Base-by-base conservation (phyloP, 108 stramenopile species). In the Cyclotella sp. region DNA sequence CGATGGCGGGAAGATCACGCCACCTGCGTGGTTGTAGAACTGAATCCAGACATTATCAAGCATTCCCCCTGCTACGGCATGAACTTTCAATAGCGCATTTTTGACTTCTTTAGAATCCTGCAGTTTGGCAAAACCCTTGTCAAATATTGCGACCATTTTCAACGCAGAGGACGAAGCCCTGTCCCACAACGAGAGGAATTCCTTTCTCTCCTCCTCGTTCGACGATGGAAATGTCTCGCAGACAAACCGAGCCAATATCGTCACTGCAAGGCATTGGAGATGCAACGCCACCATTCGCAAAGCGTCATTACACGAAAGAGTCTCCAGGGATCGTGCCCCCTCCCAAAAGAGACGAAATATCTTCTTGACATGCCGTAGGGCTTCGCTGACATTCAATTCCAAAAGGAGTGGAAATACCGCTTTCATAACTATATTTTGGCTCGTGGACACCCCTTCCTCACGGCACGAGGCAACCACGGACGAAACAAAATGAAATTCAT, bases 301-400 rank as follows among this genome's bases (percentile, higher is more conserved):
- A 7, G 61, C n/a, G 46, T 71, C 63, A 15, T 66, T 58, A 26
- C 61, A 28, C 47, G 41, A 58, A 57, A 63, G 40, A 16, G 42
- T 49, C 53, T 77, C 69, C 4, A 70, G 42, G 27, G 46, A 70
- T 21, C 61, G 42, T 16, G 68, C 79, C 27, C 79, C 79, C 63
- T 81, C 79, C 79, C 79, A 81, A 34, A 81, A 29, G 43, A 81
- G 47, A 14, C 79, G 73, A 60, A 70, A 81, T 52, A 63, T 72
- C 40, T 73, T 69, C 53, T 63, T 81, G 16, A 68, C 79, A 64
- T 72, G 72, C 9, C 67, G 67, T 52, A 74, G 44, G 3, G 14
- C 61, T 0, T 67, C 44, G 45, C 34, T 29, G 26, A 46, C 44
- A 30, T 44, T 42, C 11, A 66, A 68, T 15, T 79, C 45, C n/a